Evolutionary conservation across 169 alveolate species (phyloP).

Genomic region (Eimeria necatrix): DNA sequence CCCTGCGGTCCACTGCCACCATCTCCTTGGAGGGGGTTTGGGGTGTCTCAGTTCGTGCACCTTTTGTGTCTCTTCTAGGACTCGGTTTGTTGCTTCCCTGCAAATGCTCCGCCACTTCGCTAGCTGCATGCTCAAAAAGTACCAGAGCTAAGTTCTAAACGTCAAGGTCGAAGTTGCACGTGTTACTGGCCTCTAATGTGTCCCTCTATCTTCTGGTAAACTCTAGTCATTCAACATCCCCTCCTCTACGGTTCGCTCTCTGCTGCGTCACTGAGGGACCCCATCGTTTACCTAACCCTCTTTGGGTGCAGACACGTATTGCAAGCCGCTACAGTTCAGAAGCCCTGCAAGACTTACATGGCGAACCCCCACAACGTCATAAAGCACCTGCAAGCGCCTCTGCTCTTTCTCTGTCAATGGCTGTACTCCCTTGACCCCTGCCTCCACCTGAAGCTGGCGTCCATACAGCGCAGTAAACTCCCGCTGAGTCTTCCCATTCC

Average conservation of each 20-base stretch:
- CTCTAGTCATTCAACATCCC: too few species aligned
- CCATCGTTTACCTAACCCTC: too few species aligned
- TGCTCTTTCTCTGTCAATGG: conserved; percentile 78
- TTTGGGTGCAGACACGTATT: too few species aligned
- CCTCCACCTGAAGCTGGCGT: conserved; percentile 80
- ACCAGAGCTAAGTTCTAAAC: not conserved
- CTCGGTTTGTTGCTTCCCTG: conserved; percentile 81
- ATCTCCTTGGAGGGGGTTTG: conserved; percentile 79
- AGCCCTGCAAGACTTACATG: conserved; percentile 75
- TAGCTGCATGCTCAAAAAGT: conserved; percentile 71
- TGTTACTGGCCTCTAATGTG: too few species aligned
- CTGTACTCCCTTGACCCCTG: conserved; percentile 49
- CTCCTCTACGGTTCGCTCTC: too few species aligned
- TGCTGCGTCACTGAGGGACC: too few species aligned
- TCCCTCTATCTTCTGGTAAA: too few species aligned
- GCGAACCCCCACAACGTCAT: conserved; percentile 90
- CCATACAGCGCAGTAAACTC: conserved; percentile 89
- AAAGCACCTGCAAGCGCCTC: conserved; percentile 85
- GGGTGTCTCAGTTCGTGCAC: conserved; percentile 83
- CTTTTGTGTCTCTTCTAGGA: conserved; percentile 84
- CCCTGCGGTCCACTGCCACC: conserved; percentile 88
- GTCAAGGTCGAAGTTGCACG: too few species aligned
- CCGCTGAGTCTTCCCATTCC: conserved; percentile 82
- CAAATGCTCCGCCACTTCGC: conserved; percentile 91
- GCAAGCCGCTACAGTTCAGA: too few species aligned